These are phyloP conservation scores for Furcasterigmium furcatum DNA, from an alignment of 2,329 filamentous ascomycete species.

Conservation along the genomic window DNA sequence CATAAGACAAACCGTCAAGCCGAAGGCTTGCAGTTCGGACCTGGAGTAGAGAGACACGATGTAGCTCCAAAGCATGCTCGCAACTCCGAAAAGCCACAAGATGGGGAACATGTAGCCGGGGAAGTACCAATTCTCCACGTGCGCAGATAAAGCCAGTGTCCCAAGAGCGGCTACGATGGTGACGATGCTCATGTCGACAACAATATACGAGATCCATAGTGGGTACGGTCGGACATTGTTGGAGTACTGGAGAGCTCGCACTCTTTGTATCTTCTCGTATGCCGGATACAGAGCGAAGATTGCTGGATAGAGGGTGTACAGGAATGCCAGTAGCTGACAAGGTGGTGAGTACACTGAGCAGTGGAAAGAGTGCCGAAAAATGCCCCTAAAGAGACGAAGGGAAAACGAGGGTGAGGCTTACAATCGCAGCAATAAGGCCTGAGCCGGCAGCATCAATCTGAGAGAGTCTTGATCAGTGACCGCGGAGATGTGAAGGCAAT, in stretches of 20 bases:
- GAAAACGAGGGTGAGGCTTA: not conserved
- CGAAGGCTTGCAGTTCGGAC: slow-evolving; percentile 63
- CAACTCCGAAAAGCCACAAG: slow-evolving; percentile 61
- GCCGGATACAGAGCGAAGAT: slow-evolving; percentile 67
- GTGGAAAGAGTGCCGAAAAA: not conserved
- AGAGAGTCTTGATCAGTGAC: not conserved
- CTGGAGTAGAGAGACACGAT: slow-evolving; percentile 58
- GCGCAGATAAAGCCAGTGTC: slow-evolving; percentile 51
- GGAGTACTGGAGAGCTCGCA: slow-evolving; percentile 65
- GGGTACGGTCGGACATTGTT: slow-evolving; percentile 63
- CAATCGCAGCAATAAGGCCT: not conserved
- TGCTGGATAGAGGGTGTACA: slow-evolving; percentile 58
- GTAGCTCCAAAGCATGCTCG: slow-evolving; percentile 58
- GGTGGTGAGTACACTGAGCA: not conserved
- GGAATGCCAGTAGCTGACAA: slow-evolving; percentile 8
- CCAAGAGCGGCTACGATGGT: slow-evolving; percentile 35
- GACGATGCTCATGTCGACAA: slow-evolving; percentile 62
- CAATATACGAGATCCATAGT: slow-evolving; percentile 61
- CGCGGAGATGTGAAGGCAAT: too few relatives aligned
- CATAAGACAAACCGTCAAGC: slow-evolving; percentile 36
- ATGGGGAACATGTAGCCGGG: slow-evolving; percentile 61
- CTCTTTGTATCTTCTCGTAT: slow-evolving; percentile 56
- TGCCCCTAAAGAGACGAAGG: slow-evolving; percentile 15
- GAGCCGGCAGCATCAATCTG: not conserved
- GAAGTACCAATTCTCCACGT: slow-evolving; percentile 50